A percentile compares a stretch with the other conserved stretches of the same genome.
Conservation (phyloP, 371 early-diverging fungal genomes). For the Parasitella parasitica region DNA sequence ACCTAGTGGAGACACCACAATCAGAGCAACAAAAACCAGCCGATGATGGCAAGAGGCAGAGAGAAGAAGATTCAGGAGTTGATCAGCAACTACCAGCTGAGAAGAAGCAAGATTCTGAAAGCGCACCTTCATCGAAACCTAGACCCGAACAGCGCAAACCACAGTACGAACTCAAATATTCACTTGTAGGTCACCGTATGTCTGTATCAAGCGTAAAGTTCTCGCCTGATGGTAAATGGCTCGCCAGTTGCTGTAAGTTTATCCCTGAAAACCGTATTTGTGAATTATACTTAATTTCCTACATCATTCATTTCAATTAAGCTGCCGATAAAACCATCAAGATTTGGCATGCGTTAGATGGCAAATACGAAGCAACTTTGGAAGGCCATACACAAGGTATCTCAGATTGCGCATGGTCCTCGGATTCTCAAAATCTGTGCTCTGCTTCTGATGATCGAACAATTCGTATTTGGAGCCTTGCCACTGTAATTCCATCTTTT, state of each 20-base stretch:
- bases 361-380: constrained; percentile 82
- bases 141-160: constrained; percentile 60
- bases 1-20: background rate
- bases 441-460: constrained; percentile 96
- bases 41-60: constrained; percentile 16
- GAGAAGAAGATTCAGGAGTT: constrained; percentile 10
- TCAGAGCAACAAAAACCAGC: background rate
- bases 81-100: constrained; percentile 3
- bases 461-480: constrained; percentile 87
- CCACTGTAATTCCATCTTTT: constrained; percentile 51
- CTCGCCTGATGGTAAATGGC: constrained; percentile 96
- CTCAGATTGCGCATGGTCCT: constrained; percentile 96
- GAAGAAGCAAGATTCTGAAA: constrained; percentile 14
- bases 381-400: constrained; percentile 93
- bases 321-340: constrained; percentile 91
- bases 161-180: constrained; percentile 86
- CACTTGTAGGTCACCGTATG: constrained; percentile 92
- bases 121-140: constrained; percentile 3
- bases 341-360: constrained; percentile 90
- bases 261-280: background rate
- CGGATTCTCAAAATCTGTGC: constrained; percentile 84
- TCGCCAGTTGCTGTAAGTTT: constrained; percentile 86
- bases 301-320: constrained; percentile 14
- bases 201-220: constrained; percentile 95
- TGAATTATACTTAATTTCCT: background rate